These are phyloP conservation scores for Cornus suecica DNA, from an alignment of 148 eudicot species.

Conservation along the genomic window DNA sequence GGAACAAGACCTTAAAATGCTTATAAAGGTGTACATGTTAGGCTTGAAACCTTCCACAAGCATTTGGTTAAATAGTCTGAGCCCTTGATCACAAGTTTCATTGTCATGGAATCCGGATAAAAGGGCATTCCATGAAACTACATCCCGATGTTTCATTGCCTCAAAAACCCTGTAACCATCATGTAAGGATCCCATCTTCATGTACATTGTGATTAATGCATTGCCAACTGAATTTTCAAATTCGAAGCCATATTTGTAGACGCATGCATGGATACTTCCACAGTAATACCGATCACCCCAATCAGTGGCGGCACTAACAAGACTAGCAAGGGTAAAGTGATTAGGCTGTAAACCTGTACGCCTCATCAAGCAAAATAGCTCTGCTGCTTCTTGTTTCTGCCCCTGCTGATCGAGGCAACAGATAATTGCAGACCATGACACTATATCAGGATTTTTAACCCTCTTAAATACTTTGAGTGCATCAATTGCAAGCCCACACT, in stretches of 20 bases:
- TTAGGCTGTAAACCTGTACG: constrained; percentile 22
- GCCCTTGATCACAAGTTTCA: constrained; percentile 30
- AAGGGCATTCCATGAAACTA: constrained; percentile 46
- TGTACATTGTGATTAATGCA: constrained; percentile 42
- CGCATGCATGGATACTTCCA: constrained; percentile 43
- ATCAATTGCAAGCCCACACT: constrained; percentile 27
- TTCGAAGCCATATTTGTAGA: constrained; percentile 40
- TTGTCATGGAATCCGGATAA: constrained; percentile 39
- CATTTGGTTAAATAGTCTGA: constrained; percentile 29
- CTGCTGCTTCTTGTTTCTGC: constrained; percentile 21
- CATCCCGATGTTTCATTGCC: constrained; percentile 30
- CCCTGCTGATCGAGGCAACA: constrained; percentile 30
- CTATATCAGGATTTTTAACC: constrained; percentile 23
- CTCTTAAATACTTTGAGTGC: constrained; percentile 26
- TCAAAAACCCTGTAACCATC: constrained; percentile 32
- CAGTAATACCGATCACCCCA: constrained; percentile 16
- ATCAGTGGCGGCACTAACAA: constrained; percentile 26
- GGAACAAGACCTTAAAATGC: constrained; percentile 39
- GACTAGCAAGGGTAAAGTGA: constrained; percentile 27
- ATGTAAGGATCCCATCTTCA: constrained; percentile 24
- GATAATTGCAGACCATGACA: constrained; percentile 30
- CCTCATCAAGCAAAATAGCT: constrained; percentile 26
- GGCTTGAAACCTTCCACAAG: constrained; percentile 42
- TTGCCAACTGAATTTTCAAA: constrained; percentile 32
- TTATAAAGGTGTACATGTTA: constrained; percentile 33